Evolutionary conservation across 306 rosid species (phyloP).

Genomic region (Pterocarpus macrocarpus): DNA sequence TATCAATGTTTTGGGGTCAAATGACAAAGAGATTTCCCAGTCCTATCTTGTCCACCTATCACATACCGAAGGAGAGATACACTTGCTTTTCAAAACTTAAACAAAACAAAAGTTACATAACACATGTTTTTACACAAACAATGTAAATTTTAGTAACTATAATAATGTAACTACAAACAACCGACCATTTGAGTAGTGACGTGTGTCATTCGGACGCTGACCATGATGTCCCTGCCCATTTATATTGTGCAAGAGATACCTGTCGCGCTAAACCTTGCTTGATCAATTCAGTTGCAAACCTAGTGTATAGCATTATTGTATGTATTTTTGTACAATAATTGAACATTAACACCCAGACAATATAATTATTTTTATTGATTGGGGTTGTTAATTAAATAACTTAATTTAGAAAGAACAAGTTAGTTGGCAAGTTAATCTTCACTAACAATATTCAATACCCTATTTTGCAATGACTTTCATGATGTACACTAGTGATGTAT

Average conservation of each 20-base stretch:
- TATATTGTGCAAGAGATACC: neutral
- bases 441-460: neutral
- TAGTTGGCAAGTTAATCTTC: constrained; percentile 27
- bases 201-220: constrained; percentile 11
- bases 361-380: neutral
- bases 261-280: neutral
- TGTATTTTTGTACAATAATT: neutral
- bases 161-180: neutral
- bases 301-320: neutral
- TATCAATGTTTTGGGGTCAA: constrained; percentile 3
- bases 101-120: neutral
- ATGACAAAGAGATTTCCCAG: neutral
- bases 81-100: neutral
- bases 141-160: neutral
- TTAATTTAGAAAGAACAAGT: neutral
- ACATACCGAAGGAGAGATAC: neutral
- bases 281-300: neutral
- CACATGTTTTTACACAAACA: neutral
- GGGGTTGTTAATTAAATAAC: neutral
- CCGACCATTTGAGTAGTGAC: neutral
- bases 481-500: neutral
- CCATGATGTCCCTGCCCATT: constrained; percentile 8
- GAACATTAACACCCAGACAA: neutral
- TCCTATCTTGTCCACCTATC: neutral
- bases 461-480: constrained; percentile 12